These are phyloP conservation scores for Talaromyces sp. DNA, from an alignment of 2,329 filamentous ascomycete genomes.

Conservation along the genomic window DNA sequence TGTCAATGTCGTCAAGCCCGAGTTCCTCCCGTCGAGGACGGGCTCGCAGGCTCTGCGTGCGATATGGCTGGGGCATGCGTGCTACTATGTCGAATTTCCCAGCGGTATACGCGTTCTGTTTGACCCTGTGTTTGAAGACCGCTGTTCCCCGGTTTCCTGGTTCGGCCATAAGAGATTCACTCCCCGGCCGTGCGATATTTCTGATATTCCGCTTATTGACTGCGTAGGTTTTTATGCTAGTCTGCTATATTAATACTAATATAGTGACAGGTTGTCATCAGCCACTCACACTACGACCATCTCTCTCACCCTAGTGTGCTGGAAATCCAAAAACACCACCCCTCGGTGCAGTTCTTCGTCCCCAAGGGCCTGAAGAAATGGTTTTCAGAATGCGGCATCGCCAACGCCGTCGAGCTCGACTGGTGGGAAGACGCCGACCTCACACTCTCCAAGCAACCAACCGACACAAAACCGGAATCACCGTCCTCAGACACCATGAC, in stretches of 20 bases:
- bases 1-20: conserved; percentile 11
- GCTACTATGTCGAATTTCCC: conserved; percentile 81
- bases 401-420: conserved; percentile 10
- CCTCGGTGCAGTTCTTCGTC: conserved; percentile 10
- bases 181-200: conserved; percentile 7
- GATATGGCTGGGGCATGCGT: conserved; percentile 87
- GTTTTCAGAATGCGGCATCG: conserved; percentile 11
- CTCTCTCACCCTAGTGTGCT: conserved; percentile 10
- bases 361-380: conserved; percentile 12
- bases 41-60: conserved; percentile 45
- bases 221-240: conserved; percentile 4
- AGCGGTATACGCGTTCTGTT: conserved; percentile 76
- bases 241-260: background rate
- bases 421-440: conserved; percentile 14
- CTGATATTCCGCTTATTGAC: conserved; percentile 11
- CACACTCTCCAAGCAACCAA: conserved; percentile 2
- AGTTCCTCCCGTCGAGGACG: conserved; percentile 11
- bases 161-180: conserved; percentile 13
- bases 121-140: conserved; percentile 79
- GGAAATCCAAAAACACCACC: conserved; percentile 11
- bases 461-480: background rate
- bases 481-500: background rate
- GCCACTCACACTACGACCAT: conserved; percentile 13
- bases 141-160: conserved; percentile 67
- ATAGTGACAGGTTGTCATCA: conserved; percentile 10